Conservation (phyloP, 345 rosid genomes). For the Pseudoturritis turrita region DNA sequence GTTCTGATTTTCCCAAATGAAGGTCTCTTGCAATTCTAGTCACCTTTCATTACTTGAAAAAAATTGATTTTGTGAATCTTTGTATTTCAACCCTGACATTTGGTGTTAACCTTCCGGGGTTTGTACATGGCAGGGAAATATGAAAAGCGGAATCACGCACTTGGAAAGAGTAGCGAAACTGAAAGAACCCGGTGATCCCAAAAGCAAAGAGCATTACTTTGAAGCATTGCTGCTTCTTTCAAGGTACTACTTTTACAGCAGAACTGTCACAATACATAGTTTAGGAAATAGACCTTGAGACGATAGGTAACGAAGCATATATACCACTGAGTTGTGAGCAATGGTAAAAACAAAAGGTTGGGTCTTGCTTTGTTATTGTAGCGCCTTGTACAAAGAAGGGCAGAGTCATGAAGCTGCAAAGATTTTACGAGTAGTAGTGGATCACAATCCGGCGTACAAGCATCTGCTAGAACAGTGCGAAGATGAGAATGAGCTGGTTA, state of each 20-base stretch:
- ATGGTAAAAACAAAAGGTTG: background rate
- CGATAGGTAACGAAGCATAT: background rate
- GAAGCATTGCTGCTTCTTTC: constrained; percentile 66
- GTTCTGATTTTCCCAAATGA: background rate
- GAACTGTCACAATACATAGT: background rate
- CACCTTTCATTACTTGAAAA: background rate
- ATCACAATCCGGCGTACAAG: constrained; percentile 48
- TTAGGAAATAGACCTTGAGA: background rate
- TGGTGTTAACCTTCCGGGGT: background rate
- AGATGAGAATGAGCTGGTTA: constrained; percentile 35
- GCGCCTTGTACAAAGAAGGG: constrained; percentile 54
- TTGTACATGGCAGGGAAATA: constrained; percentile 46
- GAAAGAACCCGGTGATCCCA: constrained; percentile 65
- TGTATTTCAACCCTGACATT: background rate
- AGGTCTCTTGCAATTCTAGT: background rate
- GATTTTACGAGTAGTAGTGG: constrained; percentile 51
- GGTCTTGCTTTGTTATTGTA: constrained; percentile 26
- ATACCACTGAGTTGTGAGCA: background rate
- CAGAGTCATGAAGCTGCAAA: constrained; percentile 69
- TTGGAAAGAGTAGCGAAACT: constrained; percentile 65
- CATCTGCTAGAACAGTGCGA: constrained; percentile 53
- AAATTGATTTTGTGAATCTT: background rate
- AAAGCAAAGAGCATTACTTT: constrained; percentile 61
- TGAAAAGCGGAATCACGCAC: constrained; percentile 57
- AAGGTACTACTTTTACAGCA: constrained; percentile 36